Evolutionary conservation across 2,329 filamentous ascomycete species (phyloP), one percentile per base, ranked within the genome.

Genomic region (Madurella fahalii): DNA sequence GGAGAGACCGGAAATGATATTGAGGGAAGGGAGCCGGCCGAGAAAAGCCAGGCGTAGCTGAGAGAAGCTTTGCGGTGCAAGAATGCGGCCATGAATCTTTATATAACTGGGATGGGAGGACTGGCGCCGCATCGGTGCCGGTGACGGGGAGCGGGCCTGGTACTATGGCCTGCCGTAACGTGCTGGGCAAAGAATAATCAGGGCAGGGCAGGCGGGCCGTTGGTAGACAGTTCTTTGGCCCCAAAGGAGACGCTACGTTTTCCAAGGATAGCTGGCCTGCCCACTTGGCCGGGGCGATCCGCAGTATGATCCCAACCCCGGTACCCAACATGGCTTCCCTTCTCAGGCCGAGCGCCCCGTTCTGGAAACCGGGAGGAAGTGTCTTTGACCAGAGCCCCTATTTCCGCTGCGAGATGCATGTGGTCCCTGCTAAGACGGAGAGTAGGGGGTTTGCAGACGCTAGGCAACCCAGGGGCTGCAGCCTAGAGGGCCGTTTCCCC

Each of bases 381-480:
- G 41, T 48, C 47, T 37, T 46, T 17, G 37, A 41, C 20, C 25
- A 15, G 47, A 49, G 42, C 53, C 57, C 53, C 53, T 54, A 53
- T 58, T 56, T 18, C 25, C 45, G 50, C 30, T 52, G 50, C 47
- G 49, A 41, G 25, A 25, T 57, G 55, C 47, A 54, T 51, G 39
- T 43, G 45, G 31, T 12, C 15, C 34, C 9, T n/a, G 20, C 31
- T 16, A 8, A n/a, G 39, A 39, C 37, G 32, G 16, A 41, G 47
- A 31, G 18, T 16, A 31, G n/a, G 5, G 9, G 39, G n/a, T 37
- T 18, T 31, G 4, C 32, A 40, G 47, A 15, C 16, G 18, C 37
- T 7, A 53, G 50, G 53, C 53, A 54, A 18, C 53, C 50, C 16
- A 45, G 41, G 39, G 34, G 40, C 37, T 51, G 53, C 25, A 50